Evolutionary conservation across 208 protist genomes (phyloP).

Genomic region (Lotmaria passim): DNA sequence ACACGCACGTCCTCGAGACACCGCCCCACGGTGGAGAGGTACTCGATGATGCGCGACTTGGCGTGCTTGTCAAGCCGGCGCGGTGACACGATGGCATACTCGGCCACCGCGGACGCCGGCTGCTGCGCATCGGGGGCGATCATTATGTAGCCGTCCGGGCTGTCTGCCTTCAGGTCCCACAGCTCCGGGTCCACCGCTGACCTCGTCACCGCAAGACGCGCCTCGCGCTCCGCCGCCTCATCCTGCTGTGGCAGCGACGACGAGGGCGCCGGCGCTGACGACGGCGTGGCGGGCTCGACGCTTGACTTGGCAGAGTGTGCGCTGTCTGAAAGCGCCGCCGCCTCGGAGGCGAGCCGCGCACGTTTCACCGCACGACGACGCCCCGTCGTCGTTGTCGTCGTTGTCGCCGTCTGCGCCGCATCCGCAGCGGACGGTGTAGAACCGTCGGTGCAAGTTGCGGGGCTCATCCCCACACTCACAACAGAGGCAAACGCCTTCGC

Average conservation of each 20-base stretch:
- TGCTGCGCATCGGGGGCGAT: slow-evolving; percentile 46
- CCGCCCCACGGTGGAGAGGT: slow-evolving; percentile 73
- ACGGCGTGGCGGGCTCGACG: background rate
- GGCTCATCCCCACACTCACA: slow-evolving; percentile 2
- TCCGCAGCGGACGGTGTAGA: background rate
- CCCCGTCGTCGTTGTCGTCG: background rate
- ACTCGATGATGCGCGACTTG: slow-evolving; percentile 62
- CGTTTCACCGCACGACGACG: slow-evolving; percentile 40
- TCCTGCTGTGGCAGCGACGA: background rate
- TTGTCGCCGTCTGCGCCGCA: background rate
- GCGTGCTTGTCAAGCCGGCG: slow-evolving; percentile 50
- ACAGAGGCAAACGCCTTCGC: slow-evolving; percentile 4
- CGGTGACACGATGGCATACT: slow-evolving; percentile 19
- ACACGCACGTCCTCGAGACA: slow-evolving; percentile 69
- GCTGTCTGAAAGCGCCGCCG: background rate
- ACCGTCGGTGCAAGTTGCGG: no score
- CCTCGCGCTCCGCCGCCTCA: background rate
- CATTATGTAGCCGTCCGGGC: slow-evolving; percentile 77
- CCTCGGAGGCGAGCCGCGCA: slow-evolving; percentile 13
- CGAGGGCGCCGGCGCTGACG: background rate
- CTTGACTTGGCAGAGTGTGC: background rate
- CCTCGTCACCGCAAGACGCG: slow-evolving; percentile 11
- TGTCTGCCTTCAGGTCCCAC: slow-evolving; percentile 67
- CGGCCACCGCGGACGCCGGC: slow-evolving; percentile 19
- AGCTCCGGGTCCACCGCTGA: slow-evolving; percentile 46